Percentiles rank a stretch among this genome's conserved stretches.
Conservation (phyloP, 1,139 yeast genomes). For the Lodderomyces theae region DNA sequence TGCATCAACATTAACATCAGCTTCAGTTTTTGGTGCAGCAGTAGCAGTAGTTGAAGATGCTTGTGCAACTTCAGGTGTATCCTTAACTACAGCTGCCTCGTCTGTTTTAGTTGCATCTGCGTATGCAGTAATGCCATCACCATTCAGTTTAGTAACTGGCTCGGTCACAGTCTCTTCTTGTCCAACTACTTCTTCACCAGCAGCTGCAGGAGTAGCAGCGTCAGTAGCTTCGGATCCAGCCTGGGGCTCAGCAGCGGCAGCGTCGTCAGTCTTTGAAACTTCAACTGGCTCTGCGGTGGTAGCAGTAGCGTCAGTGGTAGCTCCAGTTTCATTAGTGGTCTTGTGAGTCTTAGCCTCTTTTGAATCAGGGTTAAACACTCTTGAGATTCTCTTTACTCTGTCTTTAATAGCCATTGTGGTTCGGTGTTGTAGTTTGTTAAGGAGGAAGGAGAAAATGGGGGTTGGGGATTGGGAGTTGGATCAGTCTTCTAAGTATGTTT, state of each 20-base stretch:
- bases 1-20: no score
- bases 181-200: no score
- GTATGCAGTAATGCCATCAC: conserved; percentile 13
- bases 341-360: conserved; percentile 16
- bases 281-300: conserved; percentile 16
- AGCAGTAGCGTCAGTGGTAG: conserved; percentile 14
- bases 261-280: conserved; percentile 11
- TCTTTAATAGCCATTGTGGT: conserved; percentile 45
- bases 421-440: no score
- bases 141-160: conserved; percentile 13
- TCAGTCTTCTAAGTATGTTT: no score
- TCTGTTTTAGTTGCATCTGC: conserved; percentile 13
- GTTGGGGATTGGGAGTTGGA: no score
- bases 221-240: conserved; percentile 13
- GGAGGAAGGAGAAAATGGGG: no score
- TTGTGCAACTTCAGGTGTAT: conserved; percentile 13
- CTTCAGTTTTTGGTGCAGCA: no score
- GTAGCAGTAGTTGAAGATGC: conserved; percentile 11
- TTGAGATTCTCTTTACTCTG: conserved; percentile 46
- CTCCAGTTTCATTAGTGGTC: conserved; percentile 11
- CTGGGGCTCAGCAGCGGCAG: conserved; percentile 13
- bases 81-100: conserved; percentile 10
- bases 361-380: conserved; percentile 32
- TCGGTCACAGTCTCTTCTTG: conserved; percentile 10
- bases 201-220: conserved; percentile 13